Conservation (phyloP, 163 green algal species). For the Scenedesmus sp. region DNA sequence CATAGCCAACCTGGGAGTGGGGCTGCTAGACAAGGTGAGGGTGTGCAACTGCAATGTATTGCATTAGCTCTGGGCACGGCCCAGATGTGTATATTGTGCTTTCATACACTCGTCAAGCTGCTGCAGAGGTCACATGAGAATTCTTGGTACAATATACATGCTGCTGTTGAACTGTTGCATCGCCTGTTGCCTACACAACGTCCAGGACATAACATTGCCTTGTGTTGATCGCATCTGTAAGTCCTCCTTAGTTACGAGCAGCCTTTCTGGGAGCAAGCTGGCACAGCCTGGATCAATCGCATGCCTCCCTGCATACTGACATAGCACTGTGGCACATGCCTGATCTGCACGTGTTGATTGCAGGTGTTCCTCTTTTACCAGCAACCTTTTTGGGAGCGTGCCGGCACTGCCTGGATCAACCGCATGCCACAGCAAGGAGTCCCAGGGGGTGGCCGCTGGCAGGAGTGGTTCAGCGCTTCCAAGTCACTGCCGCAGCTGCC, state of each 20-base stretch:
- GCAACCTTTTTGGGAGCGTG: slow-evolving; percentile 2
- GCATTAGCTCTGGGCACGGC: neutral
- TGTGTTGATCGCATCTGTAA: neutral
- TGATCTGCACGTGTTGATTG: neutral
- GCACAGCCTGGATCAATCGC: slow-evolving; percentile 8
- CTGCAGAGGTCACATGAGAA: neutral
- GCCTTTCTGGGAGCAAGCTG: neutral
- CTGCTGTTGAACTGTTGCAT: neutral
- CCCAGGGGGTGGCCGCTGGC: neutral
- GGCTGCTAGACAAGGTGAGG: slow-evolving; percentile 35
- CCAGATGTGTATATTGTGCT: too few species aligned
- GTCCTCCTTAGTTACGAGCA: neutral
- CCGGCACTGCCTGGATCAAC: slow-evolving; percentile 12
- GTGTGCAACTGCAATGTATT: neutral
- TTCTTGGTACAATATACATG: too few species aligned
- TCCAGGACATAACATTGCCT: neutral
- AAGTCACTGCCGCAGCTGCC: neutral
- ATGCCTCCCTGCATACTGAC: neutral
- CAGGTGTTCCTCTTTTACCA: slow-evolving; percentile 28
- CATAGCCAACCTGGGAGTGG: slow-evolving; percentile 11
- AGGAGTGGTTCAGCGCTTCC: slow-evolving; percentile 18
- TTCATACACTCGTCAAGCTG: neutral
- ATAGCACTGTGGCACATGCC: too few species aligned
- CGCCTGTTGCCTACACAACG: neutral
- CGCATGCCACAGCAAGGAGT: neutral